Evolutionary conservation across 257 asterid species (phyloP).

Genomic region (Penstemon newberryi): DNA sequence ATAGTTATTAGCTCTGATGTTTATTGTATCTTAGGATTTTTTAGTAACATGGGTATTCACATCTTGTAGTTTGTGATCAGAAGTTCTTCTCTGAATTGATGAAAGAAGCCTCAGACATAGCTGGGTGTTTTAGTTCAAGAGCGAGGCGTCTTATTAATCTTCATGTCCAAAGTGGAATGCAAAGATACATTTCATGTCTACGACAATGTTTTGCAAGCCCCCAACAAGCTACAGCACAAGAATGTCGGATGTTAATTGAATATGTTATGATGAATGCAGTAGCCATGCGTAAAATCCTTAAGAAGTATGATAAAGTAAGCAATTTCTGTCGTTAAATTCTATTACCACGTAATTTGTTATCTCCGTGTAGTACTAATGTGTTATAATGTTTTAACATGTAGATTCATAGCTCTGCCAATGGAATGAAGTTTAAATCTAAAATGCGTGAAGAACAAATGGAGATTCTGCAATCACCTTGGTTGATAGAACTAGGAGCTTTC

Average conservation of each 20-base stretch:
- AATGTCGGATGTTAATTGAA: conserved; percentile 64
- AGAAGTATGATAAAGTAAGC: conserved; percentile 85
- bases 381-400: conserved; percentile 30
- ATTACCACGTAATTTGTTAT: neutral
- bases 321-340: neutral
- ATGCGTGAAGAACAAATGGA: conserved; percentile 61
- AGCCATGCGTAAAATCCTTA: conserved; percentile 86
- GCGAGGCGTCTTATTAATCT: conserved; percentile 73
- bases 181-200: conserved; percentile 43
- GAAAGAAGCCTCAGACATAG: conserved; percentile 79
- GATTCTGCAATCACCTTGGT: conserved; percentile 79
- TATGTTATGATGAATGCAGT: conserved; percentile 78
- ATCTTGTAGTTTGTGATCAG: conserved; percentile 71
- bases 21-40: neutral
- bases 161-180: conserved; percentile 58
- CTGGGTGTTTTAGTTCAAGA: conserved; percentile 80
- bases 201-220: conserved; percentile 60
- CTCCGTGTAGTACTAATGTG: neutral
- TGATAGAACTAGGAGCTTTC: conserved; percentile 82
- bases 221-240: conserved; percentile 53
- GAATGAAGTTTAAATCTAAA: conserved; percentile 75
- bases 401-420: conserved; percentile 76
- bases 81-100: conserved; percentile 71
- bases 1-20: no score
- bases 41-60: neutral